Evolutionary conservation across 768 basidiomycete species (phyloP).

Genomic region (Leccinum sublutescens): DNA sequence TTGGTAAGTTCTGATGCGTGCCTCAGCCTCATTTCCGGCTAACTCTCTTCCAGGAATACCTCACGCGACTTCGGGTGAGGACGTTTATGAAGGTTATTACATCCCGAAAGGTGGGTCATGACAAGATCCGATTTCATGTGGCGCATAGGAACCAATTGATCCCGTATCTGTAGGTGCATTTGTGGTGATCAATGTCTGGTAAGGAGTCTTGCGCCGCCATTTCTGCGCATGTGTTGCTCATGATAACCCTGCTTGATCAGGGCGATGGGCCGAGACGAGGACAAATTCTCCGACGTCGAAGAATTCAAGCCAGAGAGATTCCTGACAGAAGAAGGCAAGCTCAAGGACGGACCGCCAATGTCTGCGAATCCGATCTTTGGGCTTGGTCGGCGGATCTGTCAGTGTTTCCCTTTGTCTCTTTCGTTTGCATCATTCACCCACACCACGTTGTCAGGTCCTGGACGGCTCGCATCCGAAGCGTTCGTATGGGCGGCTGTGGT

Average conservation of each 20-base stretch:
- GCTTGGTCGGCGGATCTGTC: conserved; percentile 27
- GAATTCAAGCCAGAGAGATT: conserved; percentile 30
- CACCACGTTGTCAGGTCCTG: conserved; percentile 10
- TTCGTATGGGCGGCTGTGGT: conserved; percentile 22
- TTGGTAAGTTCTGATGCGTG: conserved; percentile 13
- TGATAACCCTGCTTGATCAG: conserved; percentile 2
- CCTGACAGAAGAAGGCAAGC: conserved; percentile 14
- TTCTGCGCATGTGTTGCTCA: neutral
- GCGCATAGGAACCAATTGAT: conserved; percentile 1
- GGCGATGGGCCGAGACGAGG: conserved; percentile 27
- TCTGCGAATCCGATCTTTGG: conserved; percentile 26
- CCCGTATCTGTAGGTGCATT: conserved; percentile 21
- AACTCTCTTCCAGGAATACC: conserved; percentile 19
- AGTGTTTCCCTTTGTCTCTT: neutral
- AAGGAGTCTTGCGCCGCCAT: neutral
- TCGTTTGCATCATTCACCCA: neutral
- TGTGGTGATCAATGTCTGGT: conserved; percentile 38
- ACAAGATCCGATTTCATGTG: neutral
- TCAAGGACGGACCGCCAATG: conserved; percentile 4
- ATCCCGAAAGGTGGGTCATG: conserved; percentile 39
- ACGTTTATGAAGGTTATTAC: conserved; percentile 32
- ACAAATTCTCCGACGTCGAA: conserved; percentile 14
- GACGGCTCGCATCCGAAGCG: conserved; percentile 24
- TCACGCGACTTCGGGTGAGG: conserved; percentile 23
- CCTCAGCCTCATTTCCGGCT: neutral